Evolutionary conservation across 1,284 basidiomycete species (phyloP), one percentile per base, ranked within the genome.

Genomic region (Rhizoctonia solani): DNA sequence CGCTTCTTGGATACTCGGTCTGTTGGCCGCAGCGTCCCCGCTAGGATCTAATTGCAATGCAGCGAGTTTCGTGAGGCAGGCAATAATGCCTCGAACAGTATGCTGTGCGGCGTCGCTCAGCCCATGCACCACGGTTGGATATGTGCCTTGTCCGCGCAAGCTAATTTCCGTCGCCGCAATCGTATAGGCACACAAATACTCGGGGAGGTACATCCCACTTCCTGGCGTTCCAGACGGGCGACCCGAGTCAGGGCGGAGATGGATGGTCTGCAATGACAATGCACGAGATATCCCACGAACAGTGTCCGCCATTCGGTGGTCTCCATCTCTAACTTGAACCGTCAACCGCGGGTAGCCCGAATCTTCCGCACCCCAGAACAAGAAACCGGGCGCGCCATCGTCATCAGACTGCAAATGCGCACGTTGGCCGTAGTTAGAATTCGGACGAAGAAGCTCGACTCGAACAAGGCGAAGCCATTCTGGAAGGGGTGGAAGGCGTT

Each of bases 141-240:
- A 44, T 3, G 75, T 74, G 5, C 83, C 83, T 6, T 82, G 77
- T 1, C 93, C 93, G 32, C 95, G 84, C 65, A 89, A 85, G 0
- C 90, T 84, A 23, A 92, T 85, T 77, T 98, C 95, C 63, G 92
- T 83, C n/a, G 85, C 81, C 1, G 88, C 81, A 50, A 98, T 83
- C 0, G 93, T 95, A 75, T 95, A 97, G 1, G 87, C 92, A n/a
- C 96, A 81, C 34, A 97, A 79, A 71, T 96, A 93, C 72, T 95
- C 91, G 0, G 95, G 92, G 1, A 98, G 80, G 73, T 95, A 95
- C 69, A 94, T 85, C 0, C 90, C 90, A 1, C 83, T 83, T 0
- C 90, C 90, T 27, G 90, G 81, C 69, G 91, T 88, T 1, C 85
- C 84, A 1, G 77, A 72, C 11, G 91, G 88, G 1, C 88, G 90